phyloP scores from a whole-genome alignment of 345 rosid species.

The Citrus sinensis region DVS_A1.0 CM039167.1:11089001-11089500 shows the following conservation, averaged over 20 bases:
- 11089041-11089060: background rate
- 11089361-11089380: constrained; percentile 80
- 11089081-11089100: background rate
- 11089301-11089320: constrained; percentile 52
- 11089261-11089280: constrained; percentile 88
- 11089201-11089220: constrained; percentile 73
- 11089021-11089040: background rate
- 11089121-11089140: constrained; percentile 57
- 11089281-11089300: constrained; percentile 72
- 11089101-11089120: background rate
- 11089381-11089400: constrained; percentile 75
- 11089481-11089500: constrained; percentile 25
- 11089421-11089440: constrained; percentile 74
- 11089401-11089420: constrained; percentile 45
- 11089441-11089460: constrained; percentile 78
- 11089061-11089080: background rate
- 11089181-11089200: constrained; percentile 70
- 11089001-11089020: background rate
- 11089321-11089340: constrained; percentile 52
- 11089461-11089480: constrained; percentile 32
- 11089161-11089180: constrained; percentile 71
- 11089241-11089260: constrained; percentile 71
- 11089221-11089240: constrained; percentile 63
- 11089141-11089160: constrained; percentile 88
- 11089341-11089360: constrained; percentile 84